Base-by-base conservation (phyloP, 108 stramenopile species). In the Chaetoceros muelleri region DNA sequence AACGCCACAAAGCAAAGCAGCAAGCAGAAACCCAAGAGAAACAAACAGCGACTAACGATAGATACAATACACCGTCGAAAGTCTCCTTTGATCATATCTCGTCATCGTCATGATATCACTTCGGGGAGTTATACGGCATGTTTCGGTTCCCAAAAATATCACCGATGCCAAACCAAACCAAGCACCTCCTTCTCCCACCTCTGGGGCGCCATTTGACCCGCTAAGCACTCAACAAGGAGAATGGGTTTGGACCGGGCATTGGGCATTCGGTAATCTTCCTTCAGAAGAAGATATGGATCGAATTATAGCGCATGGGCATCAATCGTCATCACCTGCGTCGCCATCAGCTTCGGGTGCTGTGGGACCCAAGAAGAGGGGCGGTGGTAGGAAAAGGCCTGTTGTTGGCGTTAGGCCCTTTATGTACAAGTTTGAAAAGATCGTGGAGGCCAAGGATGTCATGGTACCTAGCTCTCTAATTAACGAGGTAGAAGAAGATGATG, bases 401-500 rank as follows among this genome's bases (percentile, higher is more conserved):
- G 0, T 44, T 27, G 26, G 44, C 20, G 52, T 40, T 46, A 55
- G 63, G 34, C 76, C 80, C 2, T 85, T 86, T 66, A 45, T 26
- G 18, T 86, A 86, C 54, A 61, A 45, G 19, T 86, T 68, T 52
- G 22, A 66, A 20, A 46, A 59, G 24, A 30, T 52, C 18, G 73
- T 64, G 26, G 70, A 73, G 49, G 75, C 81, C 10, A 60, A 40
- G 0, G 34, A 55, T 19, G 72, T 80, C 48, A 30, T 67, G 2
- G 64, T 85, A 23, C 84, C 84, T 21, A 61, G 59, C 44, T 52
- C 57, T 13, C 31, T 58, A 46, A 30, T 60, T n/a, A 51, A 61
- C 13, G 59, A 55, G 0, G 65, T 49, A n/a, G 52, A 60, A 3
- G 61, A 64, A 0, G 52, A 58, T 16, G 55, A 53, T 26, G 30